Percentiles rank a stretch among this genome's conserved stretches.
phyloP scores from a whole-genome alignment of 129 eudicot species.

The Pulicaria dysenterica region DNA sequence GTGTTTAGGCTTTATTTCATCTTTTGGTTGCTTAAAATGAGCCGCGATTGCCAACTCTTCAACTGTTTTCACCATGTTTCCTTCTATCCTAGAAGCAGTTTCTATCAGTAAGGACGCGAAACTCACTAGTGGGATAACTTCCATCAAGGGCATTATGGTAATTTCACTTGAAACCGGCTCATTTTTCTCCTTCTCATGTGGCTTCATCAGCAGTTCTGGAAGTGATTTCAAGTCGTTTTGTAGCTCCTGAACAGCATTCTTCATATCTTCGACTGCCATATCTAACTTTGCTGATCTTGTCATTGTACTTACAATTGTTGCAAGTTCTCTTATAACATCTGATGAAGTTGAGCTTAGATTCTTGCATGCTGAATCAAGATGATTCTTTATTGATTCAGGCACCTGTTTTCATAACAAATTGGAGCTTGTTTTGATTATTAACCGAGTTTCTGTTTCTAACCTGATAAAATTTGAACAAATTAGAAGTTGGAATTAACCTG shows the following conservation, averaged over 20 bases:
- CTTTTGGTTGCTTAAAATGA: conserved; percentile 41
- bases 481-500: conserved; percentile 39
- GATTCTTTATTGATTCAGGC: conserved; percentile 46
- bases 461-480: neutral
- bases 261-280: conserved; percentile 47
- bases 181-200: conserved; percentile 21
- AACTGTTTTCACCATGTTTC: conserved; percentile 54
- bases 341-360: conserved; percentile 52
- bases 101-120: conserved; percentile 64
- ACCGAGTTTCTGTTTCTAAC: neutral
- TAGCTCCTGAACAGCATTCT: conserved; percentile 44
- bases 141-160: conserved; percentile 34
- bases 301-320: conserved; percentile 46
- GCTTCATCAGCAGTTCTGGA: conserved; percentile 34
- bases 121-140: conserved; percentile 53
- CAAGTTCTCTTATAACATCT: conserved; percentile 44
- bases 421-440: neutral
- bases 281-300: conserved; percentile 46
- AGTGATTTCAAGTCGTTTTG: conserved; percentile 45
- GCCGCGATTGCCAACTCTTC: conserved; percentile 56
- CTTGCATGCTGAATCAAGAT: conserved; percentile 44
- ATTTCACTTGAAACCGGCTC: conserved; percentile 20
- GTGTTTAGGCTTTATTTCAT: conserved; percentile 34
- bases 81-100: conserved; percentile 52
- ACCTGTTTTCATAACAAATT: conserved; percentile 32